Evolutionary conservation across 208 protist genomes (phyloP), one percentile per base, ranked within the genome.

Genomic region (Crithidia thermophila): DNA sequence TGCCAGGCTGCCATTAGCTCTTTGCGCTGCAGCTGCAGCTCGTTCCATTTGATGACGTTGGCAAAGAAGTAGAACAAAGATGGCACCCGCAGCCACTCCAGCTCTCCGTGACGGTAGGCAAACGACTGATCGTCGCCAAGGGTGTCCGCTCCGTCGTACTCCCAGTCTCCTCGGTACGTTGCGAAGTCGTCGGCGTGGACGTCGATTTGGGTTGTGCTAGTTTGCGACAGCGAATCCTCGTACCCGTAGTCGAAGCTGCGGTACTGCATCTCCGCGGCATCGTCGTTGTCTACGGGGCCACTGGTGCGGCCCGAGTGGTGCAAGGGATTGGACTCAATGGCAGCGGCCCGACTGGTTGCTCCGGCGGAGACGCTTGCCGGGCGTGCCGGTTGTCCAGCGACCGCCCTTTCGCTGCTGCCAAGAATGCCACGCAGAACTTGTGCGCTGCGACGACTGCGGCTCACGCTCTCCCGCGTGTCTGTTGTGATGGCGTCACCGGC

Each of bases 31-130:
- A 84, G 25, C 33, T 77, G 72, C 16, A 79, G 50, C 55, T 93
- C 87, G 30, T 88, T 76, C 36, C 88, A 74, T 52, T 81, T 78
- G 28, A 90, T 88, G 25, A 93, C 61, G 46, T 75, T 80, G 18
- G 80, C 76, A 27, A 79, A 78, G 30, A 93, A 73, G 46, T 81
- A 90, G 62, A 90, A 93, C 20, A 93, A 57, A 39, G 69, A 81
- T 7, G 87, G 84, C 6, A 80, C 73, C 20, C 82, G 68, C 25
- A 93, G 59, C 84, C 87, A 93, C 64, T 88, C 75, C 20, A 68
- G 20, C 37, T 62, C 69, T 8, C 60, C 60, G 13, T 21, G 51
- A 16, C 58, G 59, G 25, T 51, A 64, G 14, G 50, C 36, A 36
- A 75, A 58, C 7, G 43, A 68, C 39, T 53, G 50, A 4, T 64